Evolutionary conservation across 805 yeast species (phyloP), one percentile per base, ranked within the genome.

Genomic region (Starmerella bombicola): DNA sequence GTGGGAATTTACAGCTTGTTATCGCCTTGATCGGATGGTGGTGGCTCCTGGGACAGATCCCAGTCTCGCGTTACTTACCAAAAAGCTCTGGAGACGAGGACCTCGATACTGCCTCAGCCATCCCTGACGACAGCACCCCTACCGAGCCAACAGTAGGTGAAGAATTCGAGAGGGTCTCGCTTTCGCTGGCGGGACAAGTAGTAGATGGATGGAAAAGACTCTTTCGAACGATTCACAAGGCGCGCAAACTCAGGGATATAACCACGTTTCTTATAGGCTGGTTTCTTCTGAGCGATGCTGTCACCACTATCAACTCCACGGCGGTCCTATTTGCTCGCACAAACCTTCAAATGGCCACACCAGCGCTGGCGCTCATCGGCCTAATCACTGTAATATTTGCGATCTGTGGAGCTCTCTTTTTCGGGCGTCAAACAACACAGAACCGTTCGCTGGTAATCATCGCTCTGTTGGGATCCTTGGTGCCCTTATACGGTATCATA

Each of bases 291-390:
- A 73, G 82, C 17, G 93, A 81, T 54, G 76, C 84, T 0, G 62
- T 78, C 9, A 78, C 86, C 1, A 81, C 91, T 0, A 80, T 80
- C 41, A 80, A 80, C 55, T 76, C 85, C 1, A 77, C 91, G 0
- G 88, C 91, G 0, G 74, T 81, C 23, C 55, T 80, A 29, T 80
- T 80, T 61, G 82, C 91, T 2, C 74, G 76, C 38, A 71, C 81
- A 0, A 79, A 80, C 46, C 59, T 80, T 20, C 64, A 68, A 30
- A 81, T 80, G 91, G 61, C 71, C 3, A 76, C 86, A 2, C 66
- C 80, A 22, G 70, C 73, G 30, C 61, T 81, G 30, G 80, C 81
- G 1, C 54, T 70, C 9, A 69, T 80, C 21, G 82, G 88, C 9
- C 68, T 79, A 1, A 51, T 79, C 20, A 73, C 80, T 1, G 78